Evolutionary conservation across 2,329 filamentous ascomycete species (phyloP).

Genomic region (Fusarium ramigenum): DNA sequence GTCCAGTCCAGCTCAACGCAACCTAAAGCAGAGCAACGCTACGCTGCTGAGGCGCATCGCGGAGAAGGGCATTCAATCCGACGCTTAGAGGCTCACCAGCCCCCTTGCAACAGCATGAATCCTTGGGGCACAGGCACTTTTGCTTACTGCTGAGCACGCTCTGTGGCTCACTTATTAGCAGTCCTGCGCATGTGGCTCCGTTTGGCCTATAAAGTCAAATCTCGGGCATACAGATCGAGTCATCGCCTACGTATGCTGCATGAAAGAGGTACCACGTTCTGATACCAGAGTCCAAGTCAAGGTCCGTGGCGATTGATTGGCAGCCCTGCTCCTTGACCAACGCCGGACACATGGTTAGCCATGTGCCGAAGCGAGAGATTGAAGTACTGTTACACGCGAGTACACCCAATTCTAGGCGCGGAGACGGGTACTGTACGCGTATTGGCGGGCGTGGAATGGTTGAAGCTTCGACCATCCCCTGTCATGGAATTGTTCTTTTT

Average conservation of each 20-base stretch:
- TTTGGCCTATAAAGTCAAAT: slow-evolving; percentile 8
- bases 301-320: slow-evolving; percentile 29
- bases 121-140: slow-evolving; percentile 6
- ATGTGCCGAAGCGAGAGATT: slow-evolving; percentile 30
- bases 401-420: background rate
- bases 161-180: background rate
- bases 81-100: slow-evolving; percentile 11
- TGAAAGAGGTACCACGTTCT: background rate
- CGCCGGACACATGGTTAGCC: slow-evolving; percentile 38
- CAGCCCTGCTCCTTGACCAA: slow-evolving; percentile 29
- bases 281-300: slow-evolving; percentile 2
- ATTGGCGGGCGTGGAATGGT: slow-evolving; percentile 19
- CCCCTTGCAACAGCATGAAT: slow-evolving; percentile 16
- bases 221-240: background rate
- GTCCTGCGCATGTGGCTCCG: slow-evolving; percentile 5
- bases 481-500: slow-evolving; percentile 46
- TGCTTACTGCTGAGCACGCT: background rate
- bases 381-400: slow-evolving; percentile 25
- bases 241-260: slow-evolving; percentile 3
- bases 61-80: slow-evolving; percentile 12
- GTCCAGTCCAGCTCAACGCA: background rate
- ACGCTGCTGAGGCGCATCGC: slow-evolving; percentile 18
- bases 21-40: background rate
- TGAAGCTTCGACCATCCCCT: slow-evolving; percentile 28
- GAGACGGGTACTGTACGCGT: slow-evolving; percentile 22